phyloP scores from a whole-genome alignment of 495 filamentous ascomycete genomes.

The Talaromyces stipitatus region DNA sequence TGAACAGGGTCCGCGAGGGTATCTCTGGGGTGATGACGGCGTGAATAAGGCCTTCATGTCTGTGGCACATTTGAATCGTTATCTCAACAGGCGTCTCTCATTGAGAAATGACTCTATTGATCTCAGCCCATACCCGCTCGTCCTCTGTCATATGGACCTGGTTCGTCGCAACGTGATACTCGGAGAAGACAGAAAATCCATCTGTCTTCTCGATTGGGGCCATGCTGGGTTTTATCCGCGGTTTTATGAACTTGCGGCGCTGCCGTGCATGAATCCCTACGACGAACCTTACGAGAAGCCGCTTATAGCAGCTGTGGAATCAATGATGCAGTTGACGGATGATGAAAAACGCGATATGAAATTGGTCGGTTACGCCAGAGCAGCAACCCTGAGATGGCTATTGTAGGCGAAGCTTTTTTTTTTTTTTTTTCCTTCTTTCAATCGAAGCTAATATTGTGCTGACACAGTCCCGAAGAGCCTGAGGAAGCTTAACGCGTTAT shows the following conservation, averaged over 20 bases:
- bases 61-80: constrained; percentile 10
- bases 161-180: constrained; percentile 13
- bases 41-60: constrained; percentile 6
- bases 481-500: background rate
- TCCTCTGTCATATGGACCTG: constrained; percentile 10
- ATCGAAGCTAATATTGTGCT: constrained; percentile 6
- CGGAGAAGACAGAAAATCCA: constrained; percentile 9
- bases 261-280: constrained; percentile 10
- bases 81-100: constrained; percentile 13
- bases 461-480: constrained; percentile 6
- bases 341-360: constrained; percentile 15
- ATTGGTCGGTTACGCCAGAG: constrained; percentile 10
- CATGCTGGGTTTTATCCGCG: constrained; percentile 12
- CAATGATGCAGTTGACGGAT: constrained; percentile 13
- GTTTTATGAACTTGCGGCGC: constrained; percentile 13
- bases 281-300: constrained; percentile 10
- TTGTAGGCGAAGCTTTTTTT: constrained; percentile 5
- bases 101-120: constrained; percentile 13
- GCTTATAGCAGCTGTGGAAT: constrained; percentile 10
- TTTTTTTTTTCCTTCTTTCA: background rate
- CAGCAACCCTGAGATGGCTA: constrained; percentile 12
- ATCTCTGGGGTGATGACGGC: constrained; percentile 10
- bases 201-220: constrained; percentile 14
- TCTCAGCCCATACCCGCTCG: constrained; percentile 8
- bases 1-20: constrained; percentile 5